Evolutionary conservation across 176 grass and related monocot species (phyloP), one percentile per base, ranked within the genome.

Genomic region (Triticum timopheevii): DNA sequence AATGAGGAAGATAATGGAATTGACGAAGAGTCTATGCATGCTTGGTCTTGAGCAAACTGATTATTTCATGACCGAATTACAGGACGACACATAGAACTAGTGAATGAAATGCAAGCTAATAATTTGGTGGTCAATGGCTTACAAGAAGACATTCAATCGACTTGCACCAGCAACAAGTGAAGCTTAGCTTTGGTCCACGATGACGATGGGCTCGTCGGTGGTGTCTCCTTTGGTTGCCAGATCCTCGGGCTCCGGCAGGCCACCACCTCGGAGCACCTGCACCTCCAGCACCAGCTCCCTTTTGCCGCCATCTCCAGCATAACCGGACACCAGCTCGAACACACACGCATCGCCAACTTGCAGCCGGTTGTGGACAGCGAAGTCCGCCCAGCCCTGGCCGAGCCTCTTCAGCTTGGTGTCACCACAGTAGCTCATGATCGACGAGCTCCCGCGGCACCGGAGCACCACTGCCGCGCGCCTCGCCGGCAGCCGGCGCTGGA

Each of bases 241-340:
- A 35, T 87, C 81, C 82, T 56, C 34, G 0, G 89, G 89, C 80
- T 84, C 47, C 12, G 47, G 47, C 47, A 50, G 47, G 47, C 70
- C 39, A 35, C 40, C 61, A 7, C 85, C 76, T 39, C 89, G 81
- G 54, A 91, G 89, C n/a, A 91, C 82, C 76, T 77, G 89, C 69
- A 91, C 89, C 13, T 45, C 39, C 34, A 91, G 80, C 85, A 75
- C 86, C 27, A 84, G 13, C 22, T 80, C 22, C 1, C 3, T 3
- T 1, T 31, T 16, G 0, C 10, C 15, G 58, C 0, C 20, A 38
- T 50, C 47, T 50, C 11, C 19, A 4, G 8, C 19, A 19, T 19
- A 9, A 17, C 40, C 13, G 28, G 12, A 27, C 33, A 84, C 2
- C 40, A 42, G 40, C 40, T 42, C 40, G 2, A 42, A 42, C 40